These are phyloP conservation scores for Naganishia vishniacii DNA, from an alignment of 768 basidiomycete species.

Conservation along the genomic window DNA sequence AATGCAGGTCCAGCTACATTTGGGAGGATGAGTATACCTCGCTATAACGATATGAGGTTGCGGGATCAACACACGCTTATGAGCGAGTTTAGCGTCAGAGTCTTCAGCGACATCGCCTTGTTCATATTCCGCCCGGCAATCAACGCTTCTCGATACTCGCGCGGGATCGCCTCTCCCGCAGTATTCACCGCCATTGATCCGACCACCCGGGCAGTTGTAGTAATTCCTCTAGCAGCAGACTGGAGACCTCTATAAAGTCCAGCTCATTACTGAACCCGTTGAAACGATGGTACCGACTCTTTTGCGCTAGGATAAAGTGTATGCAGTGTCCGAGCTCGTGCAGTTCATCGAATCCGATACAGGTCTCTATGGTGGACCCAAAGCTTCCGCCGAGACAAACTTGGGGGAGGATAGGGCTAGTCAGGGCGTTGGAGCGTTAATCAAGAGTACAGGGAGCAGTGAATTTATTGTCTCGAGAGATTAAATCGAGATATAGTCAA, in stretches of 20 bases:
- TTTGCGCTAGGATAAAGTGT: conserved; percentile 2
- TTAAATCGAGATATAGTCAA: conserved; percentile 1
- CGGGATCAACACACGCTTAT: conserved; percentile 1
- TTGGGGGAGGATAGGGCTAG: not conserved
- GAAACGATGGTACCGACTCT: conserved; percentile 1
- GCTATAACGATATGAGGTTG: no score
- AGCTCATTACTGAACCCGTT: not conserved
- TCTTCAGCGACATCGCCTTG: not conserved
- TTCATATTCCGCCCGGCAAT: not conserved
- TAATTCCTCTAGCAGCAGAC: conserved; percentile 9
- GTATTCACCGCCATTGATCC: conserved; percentile 1
- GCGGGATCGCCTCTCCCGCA: conserved; percentile 3
- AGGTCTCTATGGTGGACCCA: not conserved
- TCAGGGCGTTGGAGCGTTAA: no score
- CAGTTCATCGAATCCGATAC: conserved; percentile 1
- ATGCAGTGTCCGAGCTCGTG: conserved; percentile 22
- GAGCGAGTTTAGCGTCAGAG: not conserved
- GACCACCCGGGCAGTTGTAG: not conserved
- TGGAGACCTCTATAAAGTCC: conserved; percentile 18
- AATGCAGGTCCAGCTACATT: conserved; percentile 6
- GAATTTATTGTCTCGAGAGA: conserved; percentile 8
- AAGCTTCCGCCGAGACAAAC: not conserved
- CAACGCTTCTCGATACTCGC: not conserved
- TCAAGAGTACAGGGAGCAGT: not conserved
- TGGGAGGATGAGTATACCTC: not conserved